Percentiles rank a stretch among this genome's conserved stretches.
Conservation (phyloP, 805 yeast species). For the Scheffersomyces spartinae region DNA sequence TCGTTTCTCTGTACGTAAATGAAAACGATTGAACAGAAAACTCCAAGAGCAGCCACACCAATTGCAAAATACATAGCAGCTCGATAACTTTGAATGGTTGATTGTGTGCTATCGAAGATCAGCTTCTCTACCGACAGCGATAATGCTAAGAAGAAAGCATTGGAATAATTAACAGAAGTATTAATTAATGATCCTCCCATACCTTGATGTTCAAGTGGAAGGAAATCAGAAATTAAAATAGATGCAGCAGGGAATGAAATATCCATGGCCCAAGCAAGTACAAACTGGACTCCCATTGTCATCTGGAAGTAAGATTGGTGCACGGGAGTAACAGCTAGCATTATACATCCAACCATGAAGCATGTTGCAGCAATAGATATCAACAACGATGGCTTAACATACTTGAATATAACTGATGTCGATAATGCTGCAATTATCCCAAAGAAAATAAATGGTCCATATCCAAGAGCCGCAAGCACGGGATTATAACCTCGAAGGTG, state of each 20-base stretch:
- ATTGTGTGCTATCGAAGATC: constrained; percentile 5
- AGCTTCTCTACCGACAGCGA: constrained; percentile 19
- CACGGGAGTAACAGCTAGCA: constrained; percentile 46
- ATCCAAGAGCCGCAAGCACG: constrained; percentile 25
- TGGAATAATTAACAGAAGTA: constrained; percentile 63
- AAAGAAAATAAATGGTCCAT: constrained; percentile 36
- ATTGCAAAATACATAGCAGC: constrained; percentile 21
- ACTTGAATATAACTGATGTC: constrained; percentile 37
- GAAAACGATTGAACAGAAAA: constrained; percentile 16
- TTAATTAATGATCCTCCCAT: constrained; percentile 67
- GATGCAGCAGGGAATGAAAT: constrained; percentile 68
- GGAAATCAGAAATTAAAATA: constrained; percentile 42
- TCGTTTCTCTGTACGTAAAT: constrained; percentile 5
- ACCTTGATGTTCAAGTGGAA: constrained; percentile 61
- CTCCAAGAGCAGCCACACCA: constrained; percentile 23
- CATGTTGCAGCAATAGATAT: constrained; percentile 40
- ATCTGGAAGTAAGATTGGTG: constrained; percentile 49
- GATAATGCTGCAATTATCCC: constrained; percentile 46
- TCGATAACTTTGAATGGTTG: constrained; percentile 15
- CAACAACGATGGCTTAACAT: constrained; percentile 37
- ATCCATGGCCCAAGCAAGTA: constrained; percentile 68
- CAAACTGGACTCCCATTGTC: constrained; percentile 41
- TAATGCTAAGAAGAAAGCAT: constrained; percentile 24
- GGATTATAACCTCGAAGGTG: constrained; percentile 37
- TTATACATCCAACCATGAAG: constrained; percentile 41